Conservation (phyloP, 2,329 filamentous ascomycete genomes). For the Fusarium hainanense region DNA sequence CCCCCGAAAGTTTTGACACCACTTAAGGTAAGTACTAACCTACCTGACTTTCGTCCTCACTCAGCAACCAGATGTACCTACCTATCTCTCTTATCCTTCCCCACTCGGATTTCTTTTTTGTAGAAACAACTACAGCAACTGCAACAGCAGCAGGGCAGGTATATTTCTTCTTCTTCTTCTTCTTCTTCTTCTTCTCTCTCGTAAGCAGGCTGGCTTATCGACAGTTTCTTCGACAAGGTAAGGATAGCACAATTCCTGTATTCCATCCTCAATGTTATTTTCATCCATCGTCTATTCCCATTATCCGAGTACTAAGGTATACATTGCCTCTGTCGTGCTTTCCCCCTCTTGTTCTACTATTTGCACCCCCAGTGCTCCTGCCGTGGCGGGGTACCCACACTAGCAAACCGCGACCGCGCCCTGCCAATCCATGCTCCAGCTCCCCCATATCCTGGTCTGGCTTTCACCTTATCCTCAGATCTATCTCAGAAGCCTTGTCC, state of each 20-base stretch:
- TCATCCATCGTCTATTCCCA: neutral
- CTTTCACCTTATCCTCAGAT: slow-evolving; percentile 33
- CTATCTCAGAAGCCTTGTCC: slow-evolving; percentile 40
- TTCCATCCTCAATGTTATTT: neutral
- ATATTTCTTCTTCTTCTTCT: neutral
- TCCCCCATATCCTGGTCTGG: slow-evolving; percentile 38
- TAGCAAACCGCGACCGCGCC: slow-evolving; percentile 48
- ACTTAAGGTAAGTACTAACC: neutral
- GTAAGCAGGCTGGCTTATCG: neutral
- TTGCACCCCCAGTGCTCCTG: slow-evolving; percentile 37
- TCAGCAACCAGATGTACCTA: neutral
- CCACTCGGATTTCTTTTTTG: neutral
- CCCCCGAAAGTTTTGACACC: slow-evolving; percentile 7
- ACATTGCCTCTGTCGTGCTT: neutral
- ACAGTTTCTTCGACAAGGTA: neutral
- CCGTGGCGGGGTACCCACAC: slow-evolving; percentile 52
- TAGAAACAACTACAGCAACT: neutral
- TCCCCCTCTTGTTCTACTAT: slow-evolving; percentile 26
- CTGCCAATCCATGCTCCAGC: slow-evolving; percentile 50
- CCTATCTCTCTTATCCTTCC: neutral
- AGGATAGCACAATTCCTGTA: neutral
- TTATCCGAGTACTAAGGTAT: neutral
- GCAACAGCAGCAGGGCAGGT: neutral
- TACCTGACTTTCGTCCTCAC: slow-evolving; percentile 23
- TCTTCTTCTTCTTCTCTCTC: neutral